A percentile compares a stretch with the other conserved stretches of the same genome.
These are phyloP conservation scores for Madurella fahalii DNA, from an alignment of 2,329 filamentous ascomycete genomes.

Conservation along the genomic window DNA sequence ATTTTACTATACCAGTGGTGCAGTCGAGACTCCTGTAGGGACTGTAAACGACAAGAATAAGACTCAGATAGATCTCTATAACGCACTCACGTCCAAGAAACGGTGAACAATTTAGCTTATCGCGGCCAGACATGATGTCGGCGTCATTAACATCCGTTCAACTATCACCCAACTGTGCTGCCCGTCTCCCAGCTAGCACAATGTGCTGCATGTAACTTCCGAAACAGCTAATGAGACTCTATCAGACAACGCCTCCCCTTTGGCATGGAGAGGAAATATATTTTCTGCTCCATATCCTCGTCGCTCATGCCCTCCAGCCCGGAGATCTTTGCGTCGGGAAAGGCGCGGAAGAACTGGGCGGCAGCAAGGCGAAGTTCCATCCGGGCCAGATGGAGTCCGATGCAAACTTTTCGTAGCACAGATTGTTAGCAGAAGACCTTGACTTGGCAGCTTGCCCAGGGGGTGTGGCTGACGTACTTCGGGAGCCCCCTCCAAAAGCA, in stretches of 20 bases:
- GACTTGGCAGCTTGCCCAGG: neutral
- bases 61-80: too few species aligned
- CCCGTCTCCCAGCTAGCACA: too few species aligned
- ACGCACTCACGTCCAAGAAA: too few species aligned
- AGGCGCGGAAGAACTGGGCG: neutral
- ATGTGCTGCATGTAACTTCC: too few species aligned
- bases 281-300: neutral
- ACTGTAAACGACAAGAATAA: too few species aligned
- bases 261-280: neutral
- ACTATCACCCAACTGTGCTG: too few species aligned
- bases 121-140: too few species aligned
- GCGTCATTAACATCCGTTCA: too few species aligned
- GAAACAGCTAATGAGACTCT: neutral
- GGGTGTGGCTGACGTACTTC: neutral
- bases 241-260: neutral
- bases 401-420: neutral
- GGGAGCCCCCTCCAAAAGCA: neutral
- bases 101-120: too few species aligned
- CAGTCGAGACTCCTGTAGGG: too few species aligned
- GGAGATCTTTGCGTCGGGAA: neutral
- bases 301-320: neutral
- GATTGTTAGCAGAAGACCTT: too few species aligned
- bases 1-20: too few species aligned
- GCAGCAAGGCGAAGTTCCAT: neutral
- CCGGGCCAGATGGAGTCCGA: neutral